Evolutionary conservation across 352 stramenopile genomes (phyloP), one percentile per base, ranked within the genome.

Genomic region (Salisapilia sapeloensis): DNA sequence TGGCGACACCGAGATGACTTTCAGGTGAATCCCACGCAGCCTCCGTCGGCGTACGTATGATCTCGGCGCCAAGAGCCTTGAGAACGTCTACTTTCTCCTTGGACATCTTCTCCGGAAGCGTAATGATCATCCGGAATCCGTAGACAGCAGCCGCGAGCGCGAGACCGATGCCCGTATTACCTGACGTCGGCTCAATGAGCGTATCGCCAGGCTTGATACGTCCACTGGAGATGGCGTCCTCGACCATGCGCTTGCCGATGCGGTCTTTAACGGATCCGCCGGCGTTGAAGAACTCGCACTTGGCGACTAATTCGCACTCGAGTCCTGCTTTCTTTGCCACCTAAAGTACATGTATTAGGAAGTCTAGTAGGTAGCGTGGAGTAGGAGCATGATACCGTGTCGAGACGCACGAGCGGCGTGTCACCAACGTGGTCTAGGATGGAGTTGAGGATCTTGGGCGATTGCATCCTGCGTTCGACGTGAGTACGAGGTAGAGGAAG

Each of bases 161-260:
- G 24, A 99, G 57, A 15, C 91, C 94, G 44, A 99, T 98, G 19
- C 94, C 78, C 5, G 93, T 98, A 51, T 98, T 98, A 24, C 93
- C 93, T 24, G 67, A 93, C 4, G 93, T 98, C 5, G 92, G 86
- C 55, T 98, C 93, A 32, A 97, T 93, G 8, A 97, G 50, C n/a
- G 77, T 96, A 40, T 94, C 81, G 12, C 91, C 74, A 19, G 69
- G 64, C 40, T 90, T 84, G 36, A 98, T 90, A 4, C 56, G 44
- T 11, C 87, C 87, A 13, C 45, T 50, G 22, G 61, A 53, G 52
- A 97, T 89, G 19, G 84, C 83, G 31, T 94, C 80, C 37, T 93
- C 65, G 19, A 94, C 64, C 64, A 94, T 91, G 33, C 66, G 63
- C 35, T 63, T 64, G 16, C 63, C 83, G 24, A 93, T 90, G 21